Evolutionary conservation across 2,329 filamentous ascomycete genomes (phyloP).

Genomic region (Diaporthe aspalathi): DNA sequence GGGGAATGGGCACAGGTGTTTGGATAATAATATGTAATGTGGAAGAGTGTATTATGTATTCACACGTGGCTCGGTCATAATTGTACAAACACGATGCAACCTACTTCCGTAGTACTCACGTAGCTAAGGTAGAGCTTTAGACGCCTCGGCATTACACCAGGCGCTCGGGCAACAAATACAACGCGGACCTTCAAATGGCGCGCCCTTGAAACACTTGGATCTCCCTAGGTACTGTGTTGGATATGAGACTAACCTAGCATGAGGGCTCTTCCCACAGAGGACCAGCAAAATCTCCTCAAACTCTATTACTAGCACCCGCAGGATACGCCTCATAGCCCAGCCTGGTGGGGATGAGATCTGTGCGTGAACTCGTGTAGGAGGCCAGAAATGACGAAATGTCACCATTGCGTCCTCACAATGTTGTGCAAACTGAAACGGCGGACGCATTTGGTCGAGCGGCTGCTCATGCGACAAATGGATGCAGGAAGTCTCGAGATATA

Average conservation of each 20-base stretch:
- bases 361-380: too few species aligned
- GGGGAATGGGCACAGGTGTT: not conserved
- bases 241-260: not conserved
- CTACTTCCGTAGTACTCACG: not conserved
- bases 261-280: not conserved
- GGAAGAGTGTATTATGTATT: constrained; percentile 25
- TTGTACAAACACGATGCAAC: constrained; percentile 19
- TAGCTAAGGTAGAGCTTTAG: not conserved
- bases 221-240: too few species aligned
- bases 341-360: too few species aligned
- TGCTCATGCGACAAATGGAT: too few species aligned
- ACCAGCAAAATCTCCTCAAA: not conserved
- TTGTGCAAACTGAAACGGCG: too few species aligned
- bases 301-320: not conserved
- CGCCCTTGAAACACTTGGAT: not conserved
- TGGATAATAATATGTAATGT: constrained; percentile 29
- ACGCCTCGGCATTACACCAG: not conserved
- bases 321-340: not conserved
- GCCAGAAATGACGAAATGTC: too few species aligned
- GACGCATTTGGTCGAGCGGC: too few species aligned
- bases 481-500: not conserved
- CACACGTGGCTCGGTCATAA: not conserved
- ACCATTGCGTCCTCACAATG: too few species aligned
- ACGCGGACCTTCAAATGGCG: not conserved
- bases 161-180: not conserved